Percentiles rank a stretch among this genome's conserved stretches.
Evolutionary conservation across 1,284 basidiomycete genomes (phyloP).

Genomic region (Heliocybe sulcata): DNA sequence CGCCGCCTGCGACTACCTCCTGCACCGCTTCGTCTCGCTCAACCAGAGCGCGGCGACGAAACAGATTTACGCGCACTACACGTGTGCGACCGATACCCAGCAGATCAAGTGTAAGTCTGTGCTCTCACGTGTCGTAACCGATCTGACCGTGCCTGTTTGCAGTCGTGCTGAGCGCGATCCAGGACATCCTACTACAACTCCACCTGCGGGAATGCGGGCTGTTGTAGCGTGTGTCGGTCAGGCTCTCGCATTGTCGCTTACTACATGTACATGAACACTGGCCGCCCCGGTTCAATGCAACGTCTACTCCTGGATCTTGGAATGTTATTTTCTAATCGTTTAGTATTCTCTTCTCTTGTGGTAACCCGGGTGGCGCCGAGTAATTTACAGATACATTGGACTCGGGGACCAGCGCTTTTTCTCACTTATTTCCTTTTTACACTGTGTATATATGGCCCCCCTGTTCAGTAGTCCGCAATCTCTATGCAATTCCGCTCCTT

Average conservation of each 20-base stretch:
- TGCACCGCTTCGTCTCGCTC: conserved; percentile 81
- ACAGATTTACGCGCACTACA: conserved; percentile 86
- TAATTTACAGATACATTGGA: background rate
- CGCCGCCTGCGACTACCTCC: conserved; percentile 77
- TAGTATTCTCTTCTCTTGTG: background rate
- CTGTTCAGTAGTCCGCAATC: background rate
- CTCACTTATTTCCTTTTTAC: background rate
- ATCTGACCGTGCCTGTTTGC: conserved; percentile 4
- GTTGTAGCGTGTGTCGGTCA: conserved; percentile 34
- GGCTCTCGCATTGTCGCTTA: background rate
- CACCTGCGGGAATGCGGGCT: conserved; percentile 84
- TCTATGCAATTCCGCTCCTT: background rate
- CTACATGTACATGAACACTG: background rate
- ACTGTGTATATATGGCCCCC: background rate
- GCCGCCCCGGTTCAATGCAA: background rate
- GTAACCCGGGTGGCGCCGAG: background rate
- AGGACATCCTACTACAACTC: conserved; percentile 77
- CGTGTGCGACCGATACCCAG: conserved; percentile 85
- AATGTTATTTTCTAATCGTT: background rate
- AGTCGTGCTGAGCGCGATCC: conserved; percentile 80
- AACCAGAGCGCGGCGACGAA: conserved; percentile 85
- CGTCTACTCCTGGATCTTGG: background rate
- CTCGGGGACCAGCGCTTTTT: background rate
- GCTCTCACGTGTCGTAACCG: background rate
- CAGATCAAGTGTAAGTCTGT: conserved; percentile 74